Conservation (phyloP, 139 green algal species). For the Monoraphidium neglectum region DNA sequence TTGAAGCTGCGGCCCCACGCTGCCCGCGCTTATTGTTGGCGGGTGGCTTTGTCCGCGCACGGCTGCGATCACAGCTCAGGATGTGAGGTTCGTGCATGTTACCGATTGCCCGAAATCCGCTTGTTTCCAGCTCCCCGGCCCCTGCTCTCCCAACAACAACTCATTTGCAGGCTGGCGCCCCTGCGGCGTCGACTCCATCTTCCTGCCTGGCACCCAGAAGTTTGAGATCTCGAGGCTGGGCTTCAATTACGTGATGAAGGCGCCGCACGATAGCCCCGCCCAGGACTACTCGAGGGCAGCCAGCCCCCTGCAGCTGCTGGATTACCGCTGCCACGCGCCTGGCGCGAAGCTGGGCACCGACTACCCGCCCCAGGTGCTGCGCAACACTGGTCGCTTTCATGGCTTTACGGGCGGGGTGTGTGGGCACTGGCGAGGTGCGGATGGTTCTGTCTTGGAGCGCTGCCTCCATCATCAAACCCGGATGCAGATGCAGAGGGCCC, state of each 20-base stretch:
- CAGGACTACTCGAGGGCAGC: neutral
- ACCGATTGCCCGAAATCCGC: neutral
- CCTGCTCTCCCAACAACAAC: constrained; percentile 32
- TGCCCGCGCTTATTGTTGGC: no score
- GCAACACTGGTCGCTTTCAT: neutral
- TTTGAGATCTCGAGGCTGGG: constrained; percentile 33
- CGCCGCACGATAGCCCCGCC: neutral
- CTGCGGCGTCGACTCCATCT: constrained; percentile 50
- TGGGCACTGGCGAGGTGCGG: neutral
- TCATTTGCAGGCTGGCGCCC: constrained; percentile 40
- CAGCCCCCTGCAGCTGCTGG: constrained; percentile 49
- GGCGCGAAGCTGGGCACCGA: constrained; percentile 37
- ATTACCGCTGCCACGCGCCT: constrained; percentile 55
- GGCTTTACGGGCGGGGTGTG: neutral
- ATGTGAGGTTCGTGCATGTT: neutral
- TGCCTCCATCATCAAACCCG: neutral
- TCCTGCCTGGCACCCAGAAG: constrained; percentile 59
- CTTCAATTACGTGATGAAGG: constrained; percentile 25
- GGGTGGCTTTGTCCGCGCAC: no score
- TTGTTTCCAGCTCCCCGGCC: neutral
- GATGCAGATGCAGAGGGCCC: neutral
- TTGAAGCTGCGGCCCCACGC: no score
- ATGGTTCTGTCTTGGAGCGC: neutral
- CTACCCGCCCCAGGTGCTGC: constrained; percentile 34
- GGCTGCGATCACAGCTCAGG: no score